Evolutionary conservation across 331 rosid genomes (phyloP).

Genomic region (Spiraea crenata): DNA sequence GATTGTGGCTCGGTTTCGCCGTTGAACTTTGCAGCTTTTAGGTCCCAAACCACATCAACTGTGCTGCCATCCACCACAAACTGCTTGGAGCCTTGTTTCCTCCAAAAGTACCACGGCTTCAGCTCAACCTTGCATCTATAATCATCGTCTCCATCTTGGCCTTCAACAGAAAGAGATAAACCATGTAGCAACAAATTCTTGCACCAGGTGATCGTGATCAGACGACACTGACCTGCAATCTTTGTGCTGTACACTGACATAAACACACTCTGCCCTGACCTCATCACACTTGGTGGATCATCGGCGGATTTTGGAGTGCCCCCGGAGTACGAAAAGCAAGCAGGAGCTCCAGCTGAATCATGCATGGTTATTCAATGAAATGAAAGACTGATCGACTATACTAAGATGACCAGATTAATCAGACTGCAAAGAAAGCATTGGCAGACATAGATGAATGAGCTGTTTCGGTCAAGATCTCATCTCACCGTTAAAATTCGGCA

Average conservation of each 20-base stretch:
- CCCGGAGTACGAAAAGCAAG: conserved; percentile 58
- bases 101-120: conserved; percentile 96
- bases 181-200: conserved; percentile 79
- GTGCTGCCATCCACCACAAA: conserved; percentile 56
- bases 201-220: conserved; percentile 87
- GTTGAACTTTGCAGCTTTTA: conserved; percentile 67
- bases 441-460: background rate
- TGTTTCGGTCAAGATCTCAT: conserved; percentile 6
- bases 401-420: background rate
- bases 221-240: conserved; percentile 65
- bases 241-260: conserved; percentile 73
- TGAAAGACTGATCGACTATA: background rate
- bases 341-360: conserved; percentile 61
- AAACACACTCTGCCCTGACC: conserved; percentile 66
- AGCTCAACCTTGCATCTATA: conserved; percentile 82
- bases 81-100: conserved; percentile 80
- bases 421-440: background rate
- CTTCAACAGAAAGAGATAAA: conserved; percentile 68
- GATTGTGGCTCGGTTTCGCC: conserved; percentile 85
- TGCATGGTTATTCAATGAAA: conserved; percentile 35
- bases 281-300: conserved; percentile 43
- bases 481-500: conserved; percentile 24
- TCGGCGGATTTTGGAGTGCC: conserved; percentile 35
- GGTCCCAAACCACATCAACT: conserved; percentile 81
- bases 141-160: conserved; percentile 43